Evolutionary conservation across 108 stramenopile species (phyloP).

Genomic region (Conticribra weissflogii): DNA sequence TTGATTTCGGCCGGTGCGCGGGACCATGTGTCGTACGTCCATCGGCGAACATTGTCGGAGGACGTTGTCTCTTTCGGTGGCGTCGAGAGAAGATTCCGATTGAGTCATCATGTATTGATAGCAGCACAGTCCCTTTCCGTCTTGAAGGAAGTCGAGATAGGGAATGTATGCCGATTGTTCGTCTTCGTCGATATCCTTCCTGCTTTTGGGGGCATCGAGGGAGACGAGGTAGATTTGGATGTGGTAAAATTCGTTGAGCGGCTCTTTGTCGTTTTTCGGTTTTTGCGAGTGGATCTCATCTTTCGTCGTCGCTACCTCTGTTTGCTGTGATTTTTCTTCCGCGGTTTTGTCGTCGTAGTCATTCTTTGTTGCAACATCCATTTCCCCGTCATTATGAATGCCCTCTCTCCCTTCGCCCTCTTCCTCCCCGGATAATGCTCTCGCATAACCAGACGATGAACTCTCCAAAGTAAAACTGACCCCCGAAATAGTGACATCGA

Average conservation of each 20-base stretch:
- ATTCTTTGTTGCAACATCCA: background rate
- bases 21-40: conserved; percentile 15
- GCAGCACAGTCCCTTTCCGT: conserved; percentile 15
- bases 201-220: conserved; percentile 6
- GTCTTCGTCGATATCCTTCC: background rate
- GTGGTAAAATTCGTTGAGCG: too few relatives aligned
- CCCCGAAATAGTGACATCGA: conserved; percentile 31
- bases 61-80: too few relatives aligned
- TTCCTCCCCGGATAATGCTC: background rate
- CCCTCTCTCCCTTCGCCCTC: background rate
- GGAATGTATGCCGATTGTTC: conserved; percentile 1
- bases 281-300: too few relatives aligned
- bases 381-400: background rate
- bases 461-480: conserved; percentile 9
- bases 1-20: conserved; percentile 15
- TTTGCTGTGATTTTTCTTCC: too few relatives aligned
- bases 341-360: too few relatives aligned
- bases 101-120: conserved; percentile 5
- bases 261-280: too few relatives aligned
- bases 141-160: conserved; percentile 3
- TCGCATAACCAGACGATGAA: background rate
- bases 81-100: too few relatives aligned
- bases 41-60: conserved; percentile 22
- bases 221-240: conserved; percentile 37
- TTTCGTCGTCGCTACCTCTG: too few relatives aligned